Conservation (phyloP, 352 stramenopile species). For the Blastocystis sp. region DNA sequence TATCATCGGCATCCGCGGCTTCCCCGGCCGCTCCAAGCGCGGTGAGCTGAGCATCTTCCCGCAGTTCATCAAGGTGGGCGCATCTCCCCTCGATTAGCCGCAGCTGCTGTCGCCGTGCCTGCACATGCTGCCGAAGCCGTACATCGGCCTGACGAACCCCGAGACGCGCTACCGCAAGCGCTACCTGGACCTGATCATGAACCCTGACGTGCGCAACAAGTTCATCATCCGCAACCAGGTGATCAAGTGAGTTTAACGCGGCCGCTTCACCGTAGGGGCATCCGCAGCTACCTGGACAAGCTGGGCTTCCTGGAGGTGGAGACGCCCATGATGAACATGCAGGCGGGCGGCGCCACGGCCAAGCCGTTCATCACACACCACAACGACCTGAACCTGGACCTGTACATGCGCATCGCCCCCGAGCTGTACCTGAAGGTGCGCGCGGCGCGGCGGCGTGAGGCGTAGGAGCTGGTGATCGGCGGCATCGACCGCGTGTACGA, state of each 20-base stretch:
- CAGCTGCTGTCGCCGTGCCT: conserved; percentile 90
- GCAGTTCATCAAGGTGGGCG: conserved; percentile 75
- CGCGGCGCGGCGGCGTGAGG: conserved; percentile 74
- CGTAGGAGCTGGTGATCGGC: conserved; percentile 80
- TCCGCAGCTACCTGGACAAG: conserved; percentile 83
- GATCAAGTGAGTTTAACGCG: conserved; percentile 72
- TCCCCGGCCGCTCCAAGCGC: conserved; percentile 92
- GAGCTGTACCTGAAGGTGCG: conserved; percentile 96
- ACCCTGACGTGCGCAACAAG: conserved; percentile 84
- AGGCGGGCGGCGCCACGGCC: conserved; percentile 90
- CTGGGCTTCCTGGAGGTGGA: conserved; percentile 88
- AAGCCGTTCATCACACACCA: conserved; percentile 96
- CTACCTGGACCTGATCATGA: conserved; percentile 96
- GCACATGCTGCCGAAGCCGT: conserved; percentile 89
- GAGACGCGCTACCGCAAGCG: conserved; percentile 95
- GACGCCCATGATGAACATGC: conserved; percentile 97
- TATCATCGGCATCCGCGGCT: conserved; percentile 89
- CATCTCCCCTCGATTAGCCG: background rate
- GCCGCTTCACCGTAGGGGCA: conserved; percentile 58
- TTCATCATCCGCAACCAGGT: conserved; percentile 88
- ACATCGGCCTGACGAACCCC: conserved; percentile 79
- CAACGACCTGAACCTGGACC: conserved; percentile 89
- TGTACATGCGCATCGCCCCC: conserved; percentile 89
- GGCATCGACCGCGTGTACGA: conserved; percentile 97
- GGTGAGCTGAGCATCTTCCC: conserved; percentile 95